Evolutionary conservation across 1,284 basidiomycete genomes (phyloP), one percentile per base, ranked within the genome.

Genomic region (Cutaneotrichosporon spelunceum): DNA sequence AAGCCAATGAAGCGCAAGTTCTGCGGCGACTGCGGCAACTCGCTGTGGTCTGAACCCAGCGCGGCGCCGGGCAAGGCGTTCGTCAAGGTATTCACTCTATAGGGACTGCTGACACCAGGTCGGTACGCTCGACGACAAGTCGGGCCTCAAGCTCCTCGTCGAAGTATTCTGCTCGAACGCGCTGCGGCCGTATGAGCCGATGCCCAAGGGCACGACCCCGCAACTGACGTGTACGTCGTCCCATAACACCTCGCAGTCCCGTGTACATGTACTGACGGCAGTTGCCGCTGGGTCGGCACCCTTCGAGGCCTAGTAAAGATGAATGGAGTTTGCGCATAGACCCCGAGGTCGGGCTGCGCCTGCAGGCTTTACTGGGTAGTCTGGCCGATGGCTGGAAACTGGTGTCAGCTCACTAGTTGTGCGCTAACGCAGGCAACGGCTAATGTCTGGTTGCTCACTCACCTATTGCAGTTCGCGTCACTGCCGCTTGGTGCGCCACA

Each of bases 21-120:
- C 54, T 65, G 63, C 57, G 60, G 60, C 34, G 57, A 59, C 24
- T 65, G 63, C 54, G 63, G 63, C 24, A 48, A 29, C 10, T 33
- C 60, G 2, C 59, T 65, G 14, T 65, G 57, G 57, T 59, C 60
- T 27, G 63, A 65, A 44, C 63, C 63, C 23, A 29, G 23, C 11
- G 45, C 48, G 0, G 8, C n/a, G 6, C 57, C 57, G 0, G 60
- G 50, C 50, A 45, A 27, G 16, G 53, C 57, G 5, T 59, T 57
- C 54, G 33, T 65, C 54, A 65, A 65, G 50, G 61, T 59, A 30
- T 11, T 36, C 11, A 2, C 19, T 21, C 2, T 3, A 45, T 21
- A 11, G 14, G 6, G 26, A 13, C 4, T 5, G 1, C 48, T 34
- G 14, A 49, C 16, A 16, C 8, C 30, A 58, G 56, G 59, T 60